phyloP scores from a whole-genome alignment of 306 rosid genomes.

The Rosa multiflora region DNA sequence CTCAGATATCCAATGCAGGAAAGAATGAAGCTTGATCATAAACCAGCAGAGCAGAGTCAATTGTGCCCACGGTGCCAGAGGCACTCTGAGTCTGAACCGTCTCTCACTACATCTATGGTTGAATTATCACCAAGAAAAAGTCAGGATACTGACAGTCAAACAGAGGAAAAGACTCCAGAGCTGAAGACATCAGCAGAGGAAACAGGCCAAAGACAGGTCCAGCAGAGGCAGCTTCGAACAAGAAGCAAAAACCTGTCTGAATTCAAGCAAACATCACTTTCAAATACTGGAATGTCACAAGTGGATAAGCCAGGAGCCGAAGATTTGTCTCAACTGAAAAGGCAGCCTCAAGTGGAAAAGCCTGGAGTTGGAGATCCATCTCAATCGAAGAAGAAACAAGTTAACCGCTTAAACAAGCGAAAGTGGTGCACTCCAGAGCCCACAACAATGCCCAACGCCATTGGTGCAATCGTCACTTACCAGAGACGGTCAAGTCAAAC shows the following conservation, averaged over 20 bases:
- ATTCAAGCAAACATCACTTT: neutral
- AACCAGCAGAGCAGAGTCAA: neutral
- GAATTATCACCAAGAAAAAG: neutral
- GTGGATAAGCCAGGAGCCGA: neutral
- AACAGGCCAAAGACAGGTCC: neutral
- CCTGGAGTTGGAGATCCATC: neutral
- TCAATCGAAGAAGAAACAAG: neutral
- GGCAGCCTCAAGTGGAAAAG: neutral
- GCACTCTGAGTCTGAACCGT: neutral
- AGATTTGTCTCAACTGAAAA: neutral
- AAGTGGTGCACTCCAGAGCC: neutral
- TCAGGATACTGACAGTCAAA: neutral
- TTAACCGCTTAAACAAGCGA: neutral
- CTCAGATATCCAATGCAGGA: neutral
- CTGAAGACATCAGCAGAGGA: neutral
- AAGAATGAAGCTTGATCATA: neutral
- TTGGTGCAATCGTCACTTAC: too few relatives aligned
- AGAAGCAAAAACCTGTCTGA: neutral
- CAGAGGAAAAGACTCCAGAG: neutral
- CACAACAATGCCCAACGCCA: neutral
- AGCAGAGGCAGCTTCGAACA: slow-evolving; percentile 2
- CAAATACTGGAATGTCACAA: neutral
- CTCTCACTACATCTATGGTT: neutral
- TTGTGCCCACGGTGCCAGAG: neutral
- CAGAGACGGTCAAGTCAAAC: too few relatives aligned